Evolutionary conservation across 768 basidiomycete genomes (phyloP).

Genomic region (Kwoniella sp.): DNA sequence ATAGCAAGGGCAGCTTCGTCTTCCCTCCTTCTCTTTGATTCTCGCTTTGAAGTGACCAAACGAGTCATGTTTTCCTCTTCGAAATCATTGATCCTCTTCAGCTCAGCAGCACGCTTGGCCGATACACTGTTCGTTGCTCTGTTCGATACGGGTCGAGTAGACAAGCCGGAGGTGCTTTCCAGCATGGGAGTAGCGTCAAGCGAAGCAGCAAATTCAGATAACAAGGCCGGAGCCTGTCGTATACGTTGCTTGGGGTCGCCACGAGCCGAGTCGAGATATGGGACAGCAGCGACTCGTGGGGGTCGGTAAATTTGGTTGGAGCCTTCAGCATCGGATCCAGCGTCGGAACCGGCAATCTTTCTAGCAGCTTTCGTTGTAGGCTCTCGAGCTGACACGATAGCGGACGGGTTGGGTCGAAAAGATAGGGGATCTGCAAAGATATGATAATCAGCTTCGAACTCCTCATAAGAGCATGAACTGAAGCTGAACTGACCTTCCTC

Average conservation of each 20-base stretch:
- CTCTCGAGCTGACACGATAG: slow-evolving; percentile 60
- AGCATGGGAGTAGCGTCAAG: slow-evolving; percentile 52
- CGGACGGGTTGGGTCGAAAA: slow-evolving; percentile 85
- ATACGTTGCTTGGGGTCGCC: slow-evolving; percentile 56
- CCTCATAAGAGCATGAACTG: too few relatives aligned
- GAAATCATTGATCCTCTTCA: slow-evolving; percentile 78
- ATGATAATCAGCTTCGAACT: slow-evolving; percentile 19
- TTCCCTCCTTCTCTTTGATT: slow-evolving; percentile 66
- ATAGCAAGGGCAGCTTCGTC: slow-evolving; percentile 89
- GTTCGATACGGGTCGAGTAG: slow-evolving; percentile 48
- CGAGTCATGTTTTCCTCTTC: slow-evolving; percentile 95
- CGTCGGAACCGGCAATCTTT: slow-evolving; percentile 5
- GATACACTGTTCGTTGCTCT: slow-evolving; percentile 58
- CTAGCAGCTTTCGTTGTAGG: slow-evolving; percentile 32
- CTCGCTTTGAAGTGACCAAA: slow-evolving; percentile 85
- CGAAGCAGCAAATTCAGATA: slow-evolving; percentile 54
- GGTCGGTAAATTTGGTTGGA: slow-evolving; percentile 60
- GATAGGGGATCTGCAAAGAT: slow-evolving; percentile 73
- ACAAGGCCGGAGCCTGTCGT: slow-evolving; percentile 58
- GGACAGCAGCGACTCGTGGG: slow-evolving; percentile 84
- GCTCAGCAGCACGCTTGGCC: slow-evolving; percentile 71
- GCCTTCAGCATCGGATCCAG: slow-evolving; percentile 30
- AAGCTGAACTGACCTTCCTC: slow-evolving; percentile 64
- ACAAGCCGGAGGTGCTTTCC: slow-evolving; percentile 56
- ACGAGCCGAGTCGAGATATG: slow-evolving; percentile 65